Evolutionary conservation across 2,329 filamentous ascomycete genomes (phyloP).

Genomic region (Pseudodiploospora longispora): DNA sequence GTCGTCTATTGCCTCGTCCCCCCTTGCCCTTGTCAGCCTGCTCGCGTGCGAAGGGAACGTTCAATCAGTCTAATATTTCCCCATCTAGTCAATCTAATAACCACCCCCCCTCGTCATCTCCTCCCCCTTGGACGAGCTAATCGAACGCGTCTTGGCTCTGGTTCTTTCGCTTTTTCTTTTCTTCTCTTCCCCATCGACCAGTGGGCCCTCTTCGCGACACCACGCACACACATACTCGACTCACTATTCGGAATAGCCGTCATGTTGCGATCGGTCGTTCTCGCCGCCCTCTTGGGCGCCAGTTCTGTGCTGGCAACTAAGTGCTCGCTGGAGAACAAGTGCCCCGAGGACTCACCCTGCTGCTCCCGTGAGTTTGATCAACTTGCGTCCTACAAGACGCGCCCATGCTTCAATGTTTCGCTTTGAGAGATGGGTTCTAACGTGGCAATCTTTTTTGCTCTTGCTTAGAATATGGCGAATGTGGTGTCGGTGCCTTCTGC

Average conservation of each 20-base stretch:
- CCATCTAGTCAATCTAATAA: no score
- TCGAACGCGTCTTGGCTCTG: background rate
- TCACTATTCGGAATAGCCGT: background rate
- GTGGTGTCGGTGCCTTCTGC: slow-evolving; percentile 90
- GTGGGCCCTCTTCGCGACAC: background rate
- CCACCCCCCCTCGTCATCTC: no score
- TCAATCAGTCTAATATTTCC: no score
- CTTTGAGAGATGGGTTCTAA: slow-evolving; percentile 9
- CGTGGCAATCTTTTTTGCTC: background rate
- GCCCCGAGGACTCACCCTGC: slow-evolving; percentile 65
- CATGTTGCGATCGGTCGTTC: slow-evolving; percentile 25
- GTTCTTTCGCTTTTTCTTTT: slow-evolving; percentile 1
- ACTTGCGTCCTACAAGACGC: background rate
- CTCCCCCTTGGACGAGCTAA: no score
- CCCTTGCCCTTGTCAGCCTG: no score
- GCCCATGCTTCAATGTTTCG: background rate
- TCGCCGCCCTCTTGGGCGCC: slow-evolving; percentile 25
- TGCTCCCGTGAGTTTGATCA: slow-evolving; percentile 60
- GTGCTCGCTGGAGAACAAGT: slow-evolving; percentile 49
- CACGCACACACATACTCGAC: background rate
- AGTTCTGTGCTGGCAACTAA: slow-evolving; percentile 21
- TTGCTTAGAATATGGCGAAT: slow-evolving; percentile 74
- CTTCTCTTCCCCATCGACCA: slow-evolving; percentile 4
- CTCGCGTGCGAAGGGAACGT: no score
- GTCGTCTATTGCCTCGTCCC: no score